phyloP scores from a whole-genome alignment of 257 asterid species.

The Paulownia fortunei region DNA sequence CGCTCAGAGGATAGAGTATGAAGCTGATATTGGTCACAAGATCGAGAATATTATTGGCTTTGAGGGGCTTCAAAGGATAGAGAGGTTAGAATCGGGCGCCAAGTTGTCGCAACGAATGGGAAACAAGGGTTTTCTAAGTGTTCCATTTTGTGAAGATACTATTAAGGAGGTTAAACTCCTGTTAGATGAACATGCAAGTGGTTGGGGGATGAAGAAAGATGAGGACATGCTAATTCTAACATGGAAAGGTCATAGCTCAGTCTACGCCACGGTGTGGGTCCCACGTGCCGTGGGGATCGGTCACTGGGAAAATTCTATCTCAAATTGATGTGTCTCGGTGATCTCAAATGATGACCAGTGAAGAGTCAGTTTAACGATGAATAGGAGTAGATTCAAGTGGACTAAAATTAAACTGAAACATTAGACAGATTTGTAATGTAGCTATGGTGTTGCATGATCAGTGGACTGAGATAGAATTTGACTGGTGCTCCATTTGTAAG shows the following conservation, averaged over 20 bases:
- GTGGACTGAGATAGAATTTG: slow-evolving; percentile 5
- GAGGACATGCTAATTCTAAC: slow-evolving; percentile 73
- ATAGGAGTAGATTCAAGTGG: not conserved
- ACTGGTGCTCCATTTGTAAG: slow-evolving; percentile 1
- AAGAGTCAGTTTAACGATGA: not conserved
- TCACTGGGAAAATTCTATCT: not conserved
- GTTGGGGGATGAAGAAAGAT: slow-evolving; percentile 91
- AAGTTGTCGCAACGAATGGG: slow-evolving; percentile 61
- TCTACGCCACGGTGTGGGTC: slow-evolving; percentile 71
- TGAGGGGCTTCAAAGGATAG: slow-evolving; percentile 64
- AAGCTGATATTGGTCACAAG: slow-evolving; percentile 71
- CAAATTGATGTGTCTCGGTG: not conserved
- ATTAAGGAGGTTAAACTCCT: slow-evolving; percentile 59
- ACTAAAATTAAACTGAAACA: not conserved
- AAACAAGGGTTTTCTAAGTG: slow-evolving; percentile 45
- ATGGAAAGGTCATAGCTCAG: slow-evolving; percentile 84
- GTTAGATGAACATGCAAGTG: slow-evolving; percentile 81
- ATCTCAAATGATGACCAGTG: not conserved
- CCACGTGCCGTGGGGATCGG: slow-evolving; percentile 32
- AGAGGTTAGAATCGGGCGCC: slow-evolving; percentile 55
- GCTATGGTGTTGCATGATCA: not conserved
- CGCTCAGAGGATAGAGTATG: slow-evolving; percentile 62
- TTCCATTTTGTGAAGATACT: slow-evolving; percentile 65
- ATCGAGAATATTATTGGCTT: slow-evolving; percentile 72
- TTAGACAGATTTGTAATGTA: not conserved